Percentiles rank a stretch among this genome's conserved stretches.
Evolutionary conservation across 2,329 filamentous ascomycete species (phyloP).

Genomic region (Cercospora sp.): DNA sequence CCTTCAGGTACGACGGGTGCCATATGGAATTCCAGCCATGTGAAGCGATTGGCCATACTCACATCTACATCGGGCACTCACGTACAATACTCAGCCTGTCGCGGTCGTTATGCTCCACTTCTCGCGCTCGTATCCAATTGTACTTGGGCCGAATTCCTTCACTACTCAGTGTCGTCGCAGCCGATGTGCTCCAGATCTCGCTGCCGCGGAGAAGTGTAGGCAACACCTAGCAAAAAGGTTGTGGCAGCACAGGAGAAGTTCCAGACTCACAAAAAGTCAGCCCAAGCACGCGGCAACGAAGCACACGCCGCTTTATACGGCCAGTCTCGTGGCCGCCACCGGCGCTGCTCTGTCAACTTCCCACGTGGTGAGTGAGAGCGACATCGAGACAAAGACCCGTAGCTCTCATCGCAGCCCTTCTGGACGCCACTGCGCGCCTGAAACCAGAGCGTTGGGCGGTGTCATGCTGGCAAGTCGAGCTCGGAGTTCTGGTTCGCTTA

Average conservation of each 20-base stretch:
- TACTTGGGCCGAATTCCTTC: too few relatives aligned
- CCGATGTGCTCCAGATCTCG: neutral
- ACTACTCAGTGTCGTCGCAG: neutral
- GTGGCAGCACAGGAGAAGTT: neutral
- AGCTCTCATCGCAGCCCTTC: neutral
- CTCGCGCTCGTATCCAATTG: neutral
- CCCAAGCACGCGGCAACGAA: neutral
- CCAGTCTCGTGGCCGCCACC: slow-evolving; percentile 1
- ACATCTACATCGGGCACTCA: neutral
- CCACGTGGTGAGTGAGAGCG: neutral
- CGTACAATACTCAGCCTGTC: neutral
- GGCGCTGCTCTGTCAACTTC: neutral
- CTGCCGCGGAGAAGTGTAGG: neutral
- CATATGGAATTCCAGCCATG: neutral
- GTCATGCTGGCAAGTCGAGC: neutral
- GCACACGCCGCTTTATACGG: neutral
- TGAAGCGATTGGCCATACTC: neutral
- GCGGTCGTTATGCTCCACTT: neutral
- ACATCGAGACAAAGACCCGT: neutral
- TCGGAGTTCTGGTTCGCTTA: neutral
- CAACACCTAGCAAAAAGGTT: neutral
- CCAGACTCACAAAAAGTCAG: neutral
- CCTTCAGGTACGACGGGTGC: neutral
- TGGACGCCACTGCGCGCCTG: neutral
- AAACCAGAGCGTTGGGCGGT: neutral